These are phyloP conservation scores for Canavalia ensiformis DNA, from an alignment of 306 rosid species.

Conservation along the genomic window DNA sequence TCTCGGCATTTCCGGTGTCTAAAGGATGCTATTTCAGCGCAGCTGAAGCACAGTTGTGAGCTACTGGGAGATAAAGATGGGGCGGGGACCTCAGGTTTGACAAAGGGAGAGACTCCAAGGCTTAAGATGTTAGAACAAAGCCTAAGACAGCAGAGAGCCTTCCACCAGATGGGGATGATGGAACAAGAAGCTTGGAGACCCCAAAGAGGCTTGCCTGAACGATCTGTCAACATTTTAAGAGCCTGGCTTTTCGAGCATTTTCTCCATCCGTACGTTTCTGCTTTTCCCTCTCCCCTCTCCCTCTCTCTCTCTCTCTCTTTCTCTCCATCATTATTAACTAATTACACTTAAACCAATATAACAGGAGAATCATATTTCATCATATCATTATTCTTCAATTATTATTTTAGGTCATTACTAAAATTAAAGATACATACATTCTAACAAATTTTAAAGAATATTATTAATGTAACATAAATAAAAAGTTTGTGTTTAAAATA, in stretches of 20 bases:
- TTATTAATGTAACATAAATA: background rate
- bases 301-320: background rate
- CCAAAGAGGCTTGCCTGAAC: constrained; percentile 96
- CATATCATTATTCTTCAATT: background rate
- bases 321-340: background rate
- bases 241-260: constrained; percentile 99
- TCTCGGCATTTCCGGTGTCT: constrained; percentile 93
- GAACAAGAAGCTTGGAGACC: constrained; percentile 99
- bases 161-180: constrained; percentile 97
- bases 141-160: constrained; percentile 91
- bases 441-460: background rate
- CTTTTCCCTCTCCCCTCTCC: background rate
- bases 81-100: constrained; percentile 72
- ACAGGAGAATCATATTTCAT: background rate
- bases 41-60: constrained; percentile 83
- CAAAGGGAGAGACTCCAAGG: constrained; percentile 98
- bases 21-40: constrained; percentile 78
- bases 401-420: background rate
- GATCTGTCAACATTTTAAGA: constrained; percentile 94
- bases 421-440: background rate
- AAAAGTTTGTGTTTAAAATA: too few relatives aligned
- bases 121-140: constrained; percentile 86
- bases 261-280: constrained; percentile 87
- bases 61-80: constrained; percentile 91
- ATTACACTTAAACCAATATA: background rate